A percentile compares a stretch with the other conserved stretches of the same genome.
phyloP scores from a whole-genome alignment of 345 rosid genomes.

The Anastatica hierochuntica region DNA sequence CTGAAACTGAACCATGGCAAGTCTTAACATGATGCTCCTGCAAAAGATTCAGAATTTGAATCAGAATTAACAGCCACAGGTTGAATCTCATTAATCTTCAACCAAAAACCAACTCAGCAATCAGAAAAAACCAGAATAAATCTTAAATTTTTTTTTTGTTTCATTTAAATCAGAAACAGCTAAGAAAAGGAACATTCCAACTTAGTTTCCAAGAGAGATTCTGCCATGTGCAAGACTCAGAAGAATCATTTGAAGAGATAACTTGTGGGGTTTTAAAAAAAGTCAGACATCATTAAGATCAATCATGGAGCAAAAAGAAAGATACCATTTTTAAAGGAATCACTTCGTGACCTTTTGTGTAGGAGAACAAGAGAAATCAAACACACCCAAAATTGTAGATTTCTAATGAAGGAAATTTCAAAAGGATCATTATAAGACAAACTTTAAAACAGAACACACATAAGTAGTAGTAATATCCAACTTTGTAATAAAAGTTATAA shows the following conservation, averaged over 20 bases:
- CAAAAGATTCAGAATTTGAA: too few species aligned
- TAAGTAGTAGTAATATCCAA: background rate
- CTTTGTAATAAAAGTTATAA: background rate
- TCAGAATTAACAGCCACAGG: too few species aligned
- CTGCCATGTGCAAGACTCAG: conserved; percentile 30
- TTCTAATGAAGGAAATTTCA: background rate
- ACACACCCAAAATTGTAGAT: conserved; percentile 11
- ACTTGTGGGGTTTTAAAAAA: conserved; percentile 13
- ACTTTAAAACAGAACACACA: background rate
- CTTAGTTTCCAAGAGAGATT: conserved; percentile 27
- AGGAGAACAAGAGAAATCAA: conserved; percentile 7
- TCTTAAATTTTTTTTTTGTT: background rate
- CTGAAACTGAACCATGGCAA: conserved; percentile 58
- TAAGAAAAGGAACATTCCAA: conserved; percentile 31
- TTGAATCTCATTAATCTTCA: background rate
- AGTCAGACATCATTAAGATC: conserved; percentile 24
- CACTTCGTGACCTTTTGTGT: background rate
- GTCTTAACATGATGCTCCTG: conserved; percentile 79
- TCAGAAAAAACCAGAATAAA: background rate
- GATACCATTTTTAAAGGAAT: conserved; percentile 15
- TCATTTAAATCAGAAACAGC: conserved; percentile 7
- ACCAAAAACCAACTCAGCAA: background rate
- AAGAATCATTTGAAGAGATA: conserved; percentile 13
- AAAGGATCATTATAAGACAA: conserved; percentile 11
- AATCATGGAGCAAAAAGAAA: conserved; percentile 20